phyloP scores from a whole-genome alignment of 352 stramenopile species.

The Globisporangium acanthophoron region DNA sequence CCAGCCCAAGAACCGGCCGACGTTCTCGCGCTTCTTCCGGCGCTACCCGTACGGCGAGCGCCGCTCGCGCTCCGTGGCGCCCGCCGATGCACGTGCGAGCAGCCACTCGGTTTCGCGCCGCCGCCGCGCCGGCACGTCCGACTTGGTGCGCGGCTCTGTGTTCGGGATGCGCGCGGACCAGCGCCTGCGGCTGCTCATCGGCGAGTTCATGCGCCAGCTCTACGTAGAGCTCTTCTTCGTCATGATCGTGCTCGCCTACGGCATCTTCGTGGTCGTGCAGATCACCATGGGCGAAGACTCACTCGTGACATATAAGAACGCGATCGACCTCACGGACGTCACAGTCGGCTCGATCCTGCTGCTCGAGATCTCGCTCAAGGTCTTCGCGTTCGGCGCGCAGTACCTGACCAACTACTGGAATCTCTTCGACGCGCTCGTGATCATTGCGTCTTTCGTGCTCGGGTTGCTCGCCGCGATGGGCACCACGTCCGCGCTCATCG shows the following conservation, averaged over 20 bases:
- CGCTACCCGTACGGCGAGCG: slow-evolving; percentile 58
- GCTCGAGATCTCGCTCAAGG: slow-evolving; percentile 72
- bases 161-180: slow-evolving; percentile 29
- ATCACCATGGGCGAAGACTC: slow-evolving; percentile 63
- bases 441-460: slow-evolving; percentile 73
- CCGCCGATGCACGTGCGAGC: slow-evolving; percentile 28
- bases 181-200: slow-evolving; percentile 43
- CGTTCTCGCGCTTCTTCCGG: slow-evolving; percentile 50
- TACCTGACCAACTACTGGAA: slow-evolving; percentile 68
- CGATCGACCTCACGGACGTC: slow-evolving; percentile 77
- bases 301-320: slow-evolving; percentile 49
- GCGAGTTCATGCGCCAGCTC: slow-evolving; percentile 79
- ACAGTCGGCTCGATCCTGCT: slow-evolving; percentile 80
- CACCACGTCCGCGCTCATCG: slow-evolving; percentile 43
- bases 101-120: slow-evolving; percentile 12
- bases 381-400: slow-evolving; percentile 70
- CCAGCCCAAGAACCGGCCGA: slow-evolving; percentile 48
- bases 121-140: slow-evolving; percentile 29
- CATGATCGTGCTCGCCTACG: slow-evolving; percentile 83
- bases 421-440: slow-evolving; percentile 77
- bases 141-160: slow-evolving; percentile 28
- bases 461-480: slow-evolving; percentile 58
- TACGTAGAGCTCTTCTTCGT: slow-evolving; percentile 87
- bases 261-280: slow-evolving; percentile 79
- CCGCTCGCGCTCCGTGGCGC: slow-evolving; percentile 51